Evolutionary conservation across 2,329 filamentous ascomycete genomes (phyloP), one percentile per base, ranked within the genome.

Genomic region (Trematosphaeria pertusa): DNA sequence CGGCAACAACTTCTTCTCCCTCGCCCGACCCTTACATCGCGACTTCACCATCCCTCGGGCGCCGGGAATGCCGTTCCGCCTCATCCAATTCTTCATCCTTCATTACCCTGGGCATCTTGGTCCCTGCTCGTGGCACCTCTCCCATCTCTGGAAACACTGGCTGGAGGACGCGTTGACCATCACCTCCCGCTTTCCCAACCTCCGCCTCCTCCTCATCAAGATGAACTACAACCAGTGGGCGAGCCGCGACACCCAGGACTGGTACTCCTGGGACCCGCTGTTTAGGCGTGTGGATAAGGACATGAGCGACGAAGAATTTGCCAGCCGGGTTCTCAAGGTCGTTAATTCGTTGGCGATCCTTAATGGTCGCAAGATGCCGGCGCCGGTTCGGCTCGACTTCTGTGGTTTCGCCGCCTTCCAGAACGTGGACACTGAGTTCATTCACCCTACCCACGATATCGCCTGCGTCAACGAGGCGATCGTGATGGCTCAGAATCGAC

Each of bases 11-110:
- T 15, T 14, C 9, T 45, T 38, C 28, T n/a, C 20, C 17, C 24
- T 38, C n/a, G 12, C 10, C 4, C 26, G 42, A 5, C 17, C 15
- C 20, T 24, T 20, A 9, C 42, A 45, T 19, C 34, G 36, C 8
- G 42, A 45, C 19, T 32, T 45, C 42, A 26, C 14, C 15, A 43
- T 43, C 21, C 32, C 40, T 9, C 26, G 21, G 40, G 19, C 33
- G n/a, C 22, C 18, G 11, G 34, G 28, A 5, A 44, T 44, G 41
- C 41, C 41, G 8, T 37, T 37, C 24, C n/a, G 31, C 11, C 26
- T 20, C 9, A 44, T 44, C 18, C 34, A 22, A 11, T 24, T 19
- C 24, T 3, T 44, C 6, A 15, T 20, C 10, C n/a, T 44, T 2
- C 11, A 12, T 15, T 37, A 44, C 10, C 39, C 39, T 10, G n/a